These are phyloP conservation scores for Solanum phureja DNA, from an alignment of 257 asterid genomes.

Conservation along the genomic window DNA sequence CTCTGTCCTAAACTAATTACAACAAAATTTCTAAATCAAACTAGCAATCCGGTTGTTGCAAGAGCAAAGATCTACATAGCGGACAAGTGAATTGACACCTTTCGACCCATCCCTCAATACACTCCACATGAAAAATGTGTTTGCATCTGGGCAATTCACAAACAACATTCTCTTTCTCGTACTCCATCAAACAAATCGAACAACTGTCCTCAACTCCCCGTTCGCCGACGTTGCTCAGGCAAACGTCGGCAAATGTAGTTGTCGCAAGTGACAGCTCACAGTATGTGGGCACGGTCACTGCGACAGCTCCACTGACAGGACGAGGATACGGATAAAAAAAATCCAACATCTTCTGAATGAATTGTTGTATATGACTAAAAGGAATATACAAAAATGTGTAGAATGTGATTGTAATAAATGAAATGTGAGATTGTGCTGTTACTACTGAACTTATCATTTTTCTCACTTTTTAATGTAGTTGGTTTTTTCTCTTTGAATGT, in stretches of 20 bases:
- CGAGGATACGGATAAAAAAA: neutral
- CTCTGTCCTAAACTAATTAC: neutral
- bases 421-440: conserved; percentile 1
- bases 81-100: conserved; percentile 59
- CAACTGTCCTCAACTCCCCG: conserved; percentile 19
- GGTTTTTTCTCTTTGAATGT: neutral
- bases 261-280: neutral
- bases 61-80: conserved; percentile 44
- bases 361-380: neutral
- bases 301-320: neutral
- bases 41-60: conserved; percentile 3
- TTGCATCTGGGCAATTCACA: conserved; percentile 36
- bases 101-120: conserved; percentile 50
- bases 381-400: conserved; percentile 17
- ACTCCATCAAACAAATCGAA: conserved; percentile 51
- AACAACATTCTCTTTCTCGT: conserved; percentile 34
- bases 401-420: neutral
- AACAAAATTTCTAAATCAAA: neutral
- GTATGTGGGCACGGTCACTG: neutral
- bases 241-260: neutral
- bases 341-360: neutral
- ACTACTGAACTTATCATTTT: conserved; percentile 13
- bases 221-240: neutral
- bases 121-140: conserved; percentile 49
- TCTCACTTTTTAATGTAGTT: neutral